phyloP scores from a whole-genome alignment of 2,329 filamentous ascomycete species.

The Rutstroemia sp. region DNA sequence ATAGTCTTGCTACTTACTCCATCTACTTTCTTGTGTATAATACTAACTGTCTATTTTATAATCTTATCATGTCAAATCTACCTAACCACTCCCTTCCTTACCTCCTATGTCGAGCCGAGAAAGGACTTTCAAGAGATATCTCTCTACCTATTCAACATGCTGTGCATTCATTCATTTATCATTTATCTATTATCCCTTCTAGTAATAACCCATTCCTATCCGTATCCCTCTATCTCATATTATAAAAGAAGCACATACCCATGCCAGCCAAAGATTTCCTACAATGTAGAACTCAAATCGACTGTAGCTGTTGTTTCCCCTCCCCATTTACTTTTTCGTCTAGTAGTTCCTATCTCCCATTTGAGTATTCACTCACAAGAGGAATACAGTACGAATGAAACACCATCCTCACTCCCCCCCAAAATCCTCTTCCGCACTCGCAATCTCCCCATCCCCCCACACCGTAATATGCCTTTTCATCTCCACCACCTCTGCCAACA shows the following conservation, averaged over 20 bases:
- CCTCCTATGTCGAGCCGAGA: too few relatives aligned
- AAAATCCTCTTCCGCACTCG: neutral
- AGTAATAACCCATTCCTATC: too few relatives aligned
- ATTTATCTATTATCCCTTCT: neutral
- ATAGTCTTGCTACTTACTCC: too few relatives aligned
- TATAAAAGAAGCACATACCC: too few relatives aligned
- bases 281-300: neutral
- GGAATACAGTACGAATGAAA: too few relatives aligned
- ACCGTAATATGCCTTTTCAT: constrained; percentile 5
- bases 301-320: neutral
- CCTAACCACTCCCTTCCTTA: too few relatives aligned
- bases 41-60: too few relatives aligned
- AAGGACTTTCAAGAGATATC: too few relatives aligned
- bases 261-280: neutral
- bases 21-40: too few relatives aligned
- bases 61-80: too few relatives aligned
- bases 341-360: neutral
- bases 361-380: too few relatives aligned
- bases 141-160: neutral
- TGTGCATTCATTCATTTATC: neutral
- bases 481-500: constrained; percentile 17
- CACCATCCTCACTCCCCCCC: neutral
- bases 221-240: too few relatives aligned
- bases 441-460: neutral
- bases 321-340: neutral